Percentiles rank a stretch among this genome's conserved stretches.
These are phyloP conservation scores for Penicillium riverlandense DNA, from an alignment of 495 filamentous ascomycete genomes.

Conservation along the genomic window DNA sequence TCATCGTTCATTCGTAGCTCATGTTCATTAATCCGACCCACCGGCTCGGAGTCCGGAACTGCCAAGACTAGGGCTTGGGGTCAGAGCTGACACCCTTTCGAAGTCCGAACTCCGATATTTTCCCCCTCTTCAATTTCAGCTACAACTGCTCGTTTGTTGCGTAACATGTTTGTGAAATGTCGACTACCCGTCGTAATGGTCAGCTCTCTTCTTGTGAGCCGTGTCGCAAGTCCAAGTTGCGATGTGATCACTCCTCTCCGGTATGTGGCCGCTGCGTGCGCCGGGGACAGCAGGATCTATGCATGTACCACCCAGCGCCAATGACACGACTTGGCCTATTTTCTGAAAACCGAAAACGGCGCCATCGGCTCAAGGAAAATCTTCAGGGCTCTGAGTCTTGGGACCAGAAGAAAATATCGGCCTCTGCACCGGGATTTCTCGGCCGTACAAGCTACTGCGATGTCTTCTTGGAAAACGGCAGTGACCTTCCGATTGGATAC, in stretches of 20 bases:
- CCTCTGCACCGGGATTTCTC: constrained; percentile 15
- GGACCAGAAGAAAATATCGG: constrained; percentile 5
- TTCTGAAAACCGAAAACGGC: no score
- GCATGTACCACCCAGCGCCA: constrained; percentile 28
- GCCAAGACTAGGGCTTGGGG: no score
- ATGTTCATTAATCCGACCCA: no score
- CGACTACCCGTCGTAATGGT: constrained; percentile 25
- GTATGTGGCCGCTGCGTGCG: constrained; percentile 19
- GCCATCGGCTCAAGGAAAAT: no score
- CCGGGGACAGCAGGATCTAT: constrained; percentile 13
- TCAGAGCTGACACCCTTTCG: no score
- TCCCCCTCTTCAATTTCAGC: no score
- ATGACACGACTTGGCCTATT: constrained; percentile 9
- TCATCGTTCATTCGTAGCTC: no score
- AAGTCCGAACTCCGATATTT: no score
- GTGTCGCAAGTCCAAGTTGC: constrained; percentile 36
- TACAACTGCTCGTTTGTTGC: no score
- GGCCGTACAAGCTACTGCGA: constrained; percentile 38
- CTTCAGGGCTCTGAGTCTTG: not conserved
- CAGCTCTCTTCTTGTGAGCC: constrained; percentile 37
- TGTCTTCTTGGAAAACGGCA: constrained; percentile 17
- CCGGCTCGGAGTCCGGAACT: no score
- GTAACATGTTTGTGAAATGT: no score
- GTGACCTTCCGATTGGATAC: not conserved
- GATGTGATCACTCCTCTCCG: constrained; percentile 30